phyloP scores from a whole-genome alignment of 352 stramenopile species.

The Phytophthora syringae region DNA sequence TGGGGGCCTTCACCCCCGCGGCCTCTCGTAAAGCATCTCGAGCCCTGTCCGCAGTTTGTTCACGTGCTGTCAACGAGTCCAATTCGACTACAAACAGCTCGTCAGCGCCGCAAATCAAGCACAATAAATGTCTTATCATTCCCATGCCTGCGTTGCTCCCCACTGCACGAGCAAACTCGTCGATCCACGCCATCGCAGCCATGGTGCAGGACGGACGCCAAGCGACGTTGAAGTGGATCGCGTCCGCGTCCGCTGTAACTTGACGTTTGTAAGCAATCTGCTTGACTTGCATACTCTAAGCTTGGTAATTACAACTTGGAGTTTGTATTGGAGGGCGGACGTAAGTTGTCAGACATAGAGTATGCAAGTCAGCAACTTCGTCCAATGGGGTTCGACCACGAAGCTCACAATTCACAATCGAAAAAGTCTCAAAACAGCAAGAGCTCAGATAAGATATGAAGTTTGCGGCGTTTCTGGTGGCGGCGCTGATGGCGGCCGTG shows the following conservation, averaged over 20 bases:
- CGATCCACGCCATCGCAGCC: constrained; percentile 33
- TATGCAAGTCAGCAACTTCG: too few relatives aligned
- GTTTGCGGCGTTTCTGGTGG: constrained; percentile 51
- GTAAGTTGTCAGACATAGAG: too few relatives aligned
- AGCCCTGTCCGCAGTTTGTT: constrained; percentile 26
- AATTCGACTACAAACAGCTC: constrained; percentile 18
- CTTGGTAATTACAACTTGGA: too few relatives aligned
- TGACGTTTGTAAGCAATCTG: too few relatives aligned
- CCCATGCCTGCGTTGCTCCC: constrained; percentile 30
- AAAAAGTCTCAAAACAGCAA: constrained; percentile 17
- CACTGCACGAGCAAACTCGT: constrained; percentile 46
- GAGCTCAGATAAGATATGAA: constrained; percentile 66
- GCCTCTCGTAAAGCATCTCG: constrained; percentile 12
- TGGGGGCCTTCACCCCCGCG: constrained; percentile 4
- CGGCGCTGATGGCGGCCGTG: constrained; percentile 40
- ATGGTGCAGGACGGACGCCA: constrained; percentile 1
- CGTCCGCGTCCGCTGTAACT: too few relatives aligned
- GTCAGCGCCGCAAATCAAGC: neutral
- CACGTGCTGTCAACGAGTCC: constrained; percentile 19
- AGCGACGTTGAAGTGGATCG: constrained; percentile 38
- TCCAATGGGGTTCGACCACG: constrained; percentile 53
- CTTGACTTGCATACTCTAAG: too few relatives aligned
- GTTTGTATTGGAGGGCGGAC: too few relatives aligned
- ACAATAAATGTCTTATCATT: neutral
- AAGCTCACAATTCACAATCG: constrained; percentile 17